These are phyloP conservation scores for Suillus placidus DNA, from an alignment of 768 basidiomycete species.

Conservation along the genomic window DNA sequence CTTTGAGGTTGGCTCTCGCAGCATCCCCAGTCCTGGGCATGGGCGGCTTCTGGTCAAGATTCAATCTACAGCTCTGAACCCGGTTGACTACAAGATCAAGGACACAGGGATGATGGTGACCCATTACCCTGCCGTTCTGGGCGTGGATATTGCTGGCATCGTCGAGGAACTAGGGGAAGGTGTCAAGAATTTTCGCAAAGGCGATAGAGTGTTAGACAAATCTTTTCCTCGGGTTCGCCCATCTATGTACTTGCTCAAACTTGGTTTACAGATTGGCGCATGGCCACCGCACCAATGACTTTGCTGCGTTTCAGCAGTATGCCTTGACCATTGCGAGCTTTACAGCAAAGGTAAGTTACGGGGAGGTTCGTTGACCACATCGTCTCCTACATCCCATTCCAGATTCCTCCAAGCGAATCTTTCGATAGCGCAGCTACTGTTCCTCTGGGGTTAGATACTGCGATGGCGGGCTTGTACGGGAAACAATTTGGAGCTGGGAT, in stretches of 20 bases:
- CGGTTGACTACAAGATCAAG: constrained; percentile 46
- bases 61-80: constrained; percentile 46
- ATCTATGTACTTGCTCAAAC: constrained; percentile 22
- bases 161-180: constrained; percentile 44
- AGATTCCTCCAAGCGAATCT: constrained; percentile 48
- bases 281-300: constrained; percentile 31
- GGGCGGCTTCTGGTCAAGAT: constrained; percentile 48
- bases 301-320: constrained; percentile 44
- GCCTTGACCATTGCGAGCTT: constrained; percentile 34
- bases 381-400: background rate
- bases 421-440: constrained; percentile 51
- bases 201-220: constrained; percentile 42
- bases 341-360: constrained; percentile 39
- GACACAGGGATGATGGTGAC: constrained; percentile 33
- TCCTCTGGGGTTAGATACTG: constrained; percentile 49
- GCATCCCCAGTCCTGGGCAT: constrained; percentile 36
- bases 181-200: constrained; percentile 38
- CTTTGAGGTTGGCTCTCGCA: constrained; percentile 32
- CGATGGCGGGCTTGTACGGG: constrained; percentile 49
- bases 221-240: background rate
- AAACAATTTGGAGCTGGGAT: constrained; percentile 42
- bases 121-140: constrained; percentile 39
- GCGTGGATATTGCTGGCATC: constrained; percentile 40
- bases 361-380: no score
- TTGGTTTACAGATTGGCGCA: constrained; percentile 32